phyloP scores from a whole-genome alignment of 139 green algal species.

The Bryopsis sp. region DNA sequence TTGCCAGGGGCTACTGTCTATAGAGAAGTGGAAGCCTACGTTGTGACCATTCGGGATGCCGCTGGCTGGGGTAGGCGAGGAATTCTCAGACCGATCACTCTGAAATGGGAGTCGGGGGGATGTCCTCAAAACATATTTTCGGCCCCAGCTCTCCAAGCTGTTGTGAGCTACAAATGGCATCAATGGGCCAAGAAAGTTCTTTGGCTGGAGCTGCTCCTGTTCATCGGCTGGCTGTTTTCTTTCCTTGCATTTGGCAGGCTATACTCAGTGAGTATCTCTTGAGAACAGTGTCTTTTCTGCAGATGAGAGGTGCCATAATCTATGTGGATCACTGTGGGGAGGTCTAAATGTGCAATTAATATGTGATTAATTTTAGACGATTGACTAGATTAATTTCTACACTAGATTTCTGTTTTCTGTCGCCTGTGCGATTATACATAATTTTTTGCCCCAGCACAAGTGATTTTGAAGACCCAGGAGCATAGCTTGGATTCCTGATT shows the following conservation, averaged over 20 bases:
- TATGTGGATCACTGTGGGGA: no score
- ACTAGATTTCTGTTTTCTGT: no score
- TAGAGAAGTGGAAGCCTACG: conserved; percentile 5
- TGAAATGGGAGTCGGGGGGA: neutral
- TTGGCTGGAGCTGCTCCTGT: neutral
- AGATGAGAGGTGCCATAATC: no score
- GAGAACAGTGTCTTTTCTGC: no score
- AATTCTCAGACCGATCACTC: neutral
- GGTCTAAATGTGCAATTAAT: no score
- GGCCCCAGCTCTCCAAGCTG: neutral
- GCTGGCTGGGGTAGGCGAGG: neutral
- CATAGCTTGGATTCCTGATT: neutral
- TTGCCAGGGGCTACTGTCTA: no score
- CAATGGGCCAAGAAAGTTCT: conserved; percentile 11
- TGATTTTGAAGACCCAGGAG: no score
- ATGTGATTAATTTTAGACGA: no score
- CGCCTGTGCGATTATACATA: no score
- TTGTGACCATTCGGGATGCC: conserved; percentile 4
- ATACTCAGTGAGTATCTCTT: no score
- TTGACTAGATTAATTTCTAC: no score
- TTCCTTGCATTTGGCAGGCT: neutral
- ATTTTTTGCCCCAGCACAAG: no score
- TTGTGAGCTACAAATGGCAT: conserved; percentile 10
- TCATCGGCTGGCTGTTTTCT: neutral
- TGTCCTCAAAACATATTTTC: neutral